phyloP scores from a whole-genome alignment of 345 rosid genomes.

The Brassica napus region Da-Ae NC_063450.1:7055501-7056000 shows the following conservation, averaged over 20 bases:
- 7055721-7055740: neutral
- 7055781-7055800: neutral
- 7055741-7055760: neutral
- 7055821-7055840: slow-evolving; percentile 1
- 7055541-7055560: neutral
- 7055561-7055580: neutral
- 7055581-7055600: neutral
- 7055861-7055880: neutral
- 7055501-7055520: slow-evolving; percentile 6
- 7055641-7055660: neutral
- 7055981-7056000: too few species aligned
- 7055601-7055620: slow-evolving; percentile 36
- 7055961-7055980: neutral
- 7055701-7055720: neutral
- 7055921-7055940: neutral
- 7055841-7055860: neutral
- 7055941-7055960: neutral
- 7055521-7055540: neutral
- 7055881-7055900: neutral
- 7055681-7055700: neutral
- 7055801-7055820: neutral
- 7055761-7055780: neutral
- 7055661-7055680: neutral
- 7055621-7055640: slow-evolving; percentile 31
- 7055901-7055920: neutral